Conservation (phyloP, 768 basidiomycete species). For the Gloeophyllum trabeum region DNA sequence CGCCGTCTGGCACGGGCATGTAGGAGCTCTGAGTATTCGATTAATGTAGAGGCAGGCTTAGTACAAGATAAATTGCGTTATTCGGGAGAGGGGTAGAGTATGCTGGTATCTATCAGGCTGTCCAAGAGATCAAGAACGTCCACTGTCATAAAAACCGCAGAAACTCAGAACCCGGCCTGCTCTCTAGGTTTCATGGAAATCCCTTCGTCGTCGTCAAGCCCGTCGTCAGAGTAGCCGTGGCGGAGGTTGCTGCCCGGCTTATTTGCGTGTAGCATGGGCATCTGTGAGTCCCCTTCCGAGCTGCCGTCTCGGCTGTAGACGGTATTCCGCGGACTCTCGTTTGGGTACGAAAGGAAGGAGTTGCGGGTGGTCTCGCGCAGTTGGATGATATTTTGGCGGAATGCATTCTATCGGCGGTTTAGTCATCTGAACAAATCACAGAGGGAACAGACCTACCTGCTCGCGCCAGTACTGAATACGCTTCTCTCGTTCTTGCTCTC, state of each 20-base stretch:
- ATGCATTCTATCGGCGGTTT: constrained; percentile 40
- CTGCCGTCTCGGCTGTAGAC: constrained; percentile 34
- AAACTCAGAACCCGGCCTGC: too few relatives aligned
- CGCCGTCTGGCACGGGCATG: too few relatives aligned
- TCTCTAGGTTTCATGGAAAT: too few relatives aligned
- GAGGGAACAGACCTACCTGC: constrained; percentile 35
- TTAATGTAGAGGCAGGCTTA: too few relatives aligned
- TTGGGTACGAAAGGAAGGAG: constrained; percentile 47
- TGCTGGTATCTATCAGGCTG: too few relatives aligned
- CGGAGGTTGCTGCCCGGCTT: constrained; percentile 42
- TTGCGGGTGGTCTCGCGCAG: constrained; percentile 68
- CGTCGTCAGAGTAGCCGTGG: constrained; percentile 36
- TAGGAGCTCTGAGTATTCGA: too few relatives aligned
- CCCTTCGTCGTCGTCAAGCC: constrained; percentile 22
- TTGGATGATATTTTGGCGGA: constrained; percentile 70
- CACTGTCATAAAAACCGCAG: too few relatives aligned
- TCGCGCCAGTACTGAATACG: constrained; percentile 86
- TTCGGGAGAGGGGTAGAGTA: too few relatives aligned
- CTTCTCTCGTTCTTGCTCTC: constrained; percentile 71
- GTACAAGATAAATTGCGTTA: too few relatives aligned
- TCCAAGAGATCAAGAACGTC: too few relatives aligned
- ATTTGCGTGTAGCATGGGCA: constrained; percentile 38
- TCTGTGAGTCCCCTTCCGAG: constrained; percentile 41
- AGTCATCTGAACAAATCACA: neutral
- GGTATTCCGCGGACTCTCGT: constrained; percentile 35